phyloP scores from a whole-genome alignment of 331 rosid species.

The Malus hybrid region DNA sequence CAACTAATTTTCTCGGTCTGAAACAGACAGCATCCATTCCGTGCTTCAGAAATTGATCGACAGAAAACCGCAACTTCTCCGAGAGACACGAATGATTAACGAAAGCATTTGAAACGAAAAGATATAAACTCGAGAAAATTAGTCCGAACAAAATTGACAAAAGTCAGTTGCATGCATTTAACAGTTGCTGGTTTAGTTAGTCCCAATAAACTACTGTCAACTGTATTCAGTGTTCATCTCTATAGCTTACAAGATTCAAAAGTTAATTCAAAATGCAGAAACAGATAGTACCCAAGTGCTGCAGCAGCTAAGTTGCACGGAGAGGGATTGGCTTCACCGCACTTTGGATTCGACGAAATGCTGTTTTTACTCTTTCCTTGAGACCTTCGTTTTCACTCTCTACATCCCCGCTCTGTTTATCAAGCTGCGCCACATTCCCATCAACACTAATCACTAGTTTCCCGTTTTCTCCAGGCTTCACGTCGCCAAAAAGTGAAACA shows the following conservation, averaged over 20 bases:
- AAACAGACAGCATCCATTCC: too few species aligned
- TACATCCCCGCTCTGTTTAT: slow-evolving; percentile 79
- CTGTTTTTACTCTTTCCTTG: slow-evolving; percentile 68
- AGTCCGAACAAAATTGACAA: background rate
- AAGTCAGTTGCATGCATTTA: background rate
- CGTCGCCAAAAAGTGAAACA: slow-evolving; percentile 72
- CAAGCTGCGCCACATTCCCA: slow-evolving; percentile 69
- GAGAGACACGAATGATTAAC: too few species aligned
- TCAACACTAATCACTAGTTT: slow-evolving; percentile 77
- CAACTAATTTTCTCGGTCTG: too few species aligned
- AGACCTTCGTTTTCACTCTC: slow-evolving; percentile 86
- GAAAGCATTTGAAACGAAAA: background rate
- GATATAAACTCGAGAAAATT: background rate
- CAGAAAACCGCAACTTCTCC: background rate
- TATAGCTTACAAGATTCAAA: background rate
- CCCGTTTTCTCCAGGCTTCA: slow-evolving; percentile 70
- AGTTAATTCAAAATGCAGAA: background rate
- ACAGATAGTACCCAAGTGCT: background rate
- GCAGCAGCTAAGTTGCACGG: slow-evolving; percentile 27
- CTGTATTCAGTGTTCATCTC: background rate
- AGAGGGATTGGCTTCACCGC: slow-evolving; percentile 82
- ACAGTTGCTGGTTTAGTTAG: background rate
- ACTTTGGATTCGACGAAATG: slow-evolving; percentile 64
- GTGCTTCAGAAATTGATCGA: too few species aligned
- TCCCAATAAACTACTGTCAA: background rate